phyloP scores from a whole-genome alignment of 2,329 filamentous ascomycete species.

The Alternaria sp. region DNA sequence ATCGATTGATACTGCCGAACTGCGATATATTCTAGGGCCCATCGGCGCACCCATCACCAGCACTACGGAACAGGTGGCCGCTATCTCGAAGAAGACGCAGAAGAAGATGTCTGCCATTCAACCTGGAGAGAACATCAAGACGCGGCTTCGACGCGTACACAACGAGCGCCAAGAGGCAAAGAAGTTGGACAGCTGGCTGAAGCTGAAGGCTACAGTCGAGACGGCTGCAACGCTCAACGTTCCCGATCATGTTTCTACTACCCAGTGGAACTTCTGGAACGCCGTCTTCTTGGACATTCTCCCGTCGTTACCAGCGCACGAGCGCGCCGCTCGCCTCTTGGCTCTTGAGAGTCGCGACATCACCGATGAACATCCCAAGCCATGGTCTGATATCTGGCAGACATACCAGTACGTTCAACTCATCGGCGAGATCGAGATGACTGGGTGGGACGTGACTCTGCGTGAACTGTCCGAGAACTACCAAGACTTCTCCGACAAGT shows the following conservation, averaged over 20 bases:
- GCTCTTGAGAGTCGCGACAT: not conserved
- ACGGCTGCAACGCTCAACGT: rapidly evolving
- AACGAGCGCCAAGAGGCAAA: not conserved
- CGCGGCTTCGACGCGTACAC: not conserved
- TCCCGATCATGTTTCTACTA: not conserved
- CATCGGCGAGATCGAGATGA: not conserved
- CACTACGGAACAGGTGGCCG: not conserved
- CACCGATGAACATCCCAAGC: not conserved
- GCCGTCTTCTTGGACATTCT: not conserved
- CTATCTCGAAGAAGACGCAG: not conserved
- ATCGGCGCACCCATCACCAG: not conserved
- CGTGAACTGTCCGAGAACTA: not conserved
- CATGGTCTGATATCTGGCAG: not conserved
- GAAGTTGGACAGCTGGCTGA: not conserved
- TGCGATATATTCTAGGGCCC: not conserved
- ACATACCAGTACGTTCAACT: not conserved
- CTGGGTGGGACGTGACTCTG: not conserved
- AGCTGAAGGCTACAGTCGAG: not conserved
- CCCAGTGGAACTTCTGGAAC: not conserved
- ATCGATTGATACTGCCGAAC: not conserved
- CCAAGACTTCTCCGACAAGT: not conserved
- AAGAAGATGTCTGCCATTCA: not conserved
- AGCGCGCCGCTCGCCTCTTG: not conserved
- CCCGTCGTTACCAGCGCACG: not conserved
- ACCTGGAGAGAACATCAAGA: not conserved